phyloP scores from a whole-genome alignment of 345 rosid species.

The Trapa incisa region DNA sequence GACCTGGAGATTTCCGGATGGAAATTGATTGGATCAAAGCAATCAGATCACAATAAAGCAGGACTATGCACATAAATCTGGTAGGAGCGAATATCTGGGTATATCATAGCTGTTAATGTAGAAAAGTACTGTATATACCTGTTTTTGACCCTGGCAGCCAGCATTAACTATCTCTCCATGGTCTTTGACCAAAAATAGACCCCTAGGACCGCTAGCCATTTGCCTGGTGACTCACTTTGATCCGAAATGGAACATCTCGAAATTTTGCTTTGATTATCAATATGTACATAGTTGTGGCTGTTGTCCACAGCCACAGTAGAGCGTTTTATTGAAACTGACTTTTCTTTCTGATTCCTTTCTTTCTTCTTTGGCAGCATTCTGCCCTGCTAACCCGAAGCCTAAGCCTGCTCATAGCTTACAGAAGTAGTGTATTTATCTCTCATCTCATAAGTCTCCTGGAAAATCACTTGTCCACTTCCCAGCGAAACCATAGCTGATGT shows the following conservation, averaged over 20 bases:
- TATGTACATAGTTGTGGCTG: background rate
- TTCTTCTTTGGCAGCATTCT: background rate
- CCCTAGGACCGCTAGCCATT: background rate
- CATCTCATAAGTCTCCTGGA: background rate
- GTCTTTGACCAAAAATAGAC: background rate
- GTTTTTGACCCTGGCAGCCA: background rate
- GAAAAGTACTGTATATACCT: background rate
- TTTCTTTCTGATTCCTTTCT: background rate
- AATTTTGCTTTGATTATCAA: background rate
- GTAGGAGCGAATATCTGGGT: background rate
- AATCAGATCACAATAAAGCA: conserved; percentile 19
- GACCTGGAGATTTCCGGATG: conserved; percentile 66
- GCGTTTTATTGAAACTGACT: background rate
- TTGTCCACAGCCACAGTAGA: background rate
- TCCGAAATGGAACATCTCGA: background rate
- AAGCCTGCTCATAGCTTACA: background rate
- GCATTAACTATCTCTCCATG: background rate
- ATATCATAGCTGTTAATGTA: background rate
- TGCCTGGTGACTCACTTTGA: background rate
- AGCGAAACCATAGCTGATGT: no score
- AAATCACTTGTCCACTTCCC: no score
- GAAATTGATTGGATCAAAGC: conserved; percentile 93
- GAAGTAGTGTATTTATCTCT: background rate
- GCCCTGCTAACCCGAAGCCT: background rate
- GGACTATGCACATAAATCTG: background rate